These are phyloP conservation scores for Dichomitus squalens DNA, from an alignment of 1,284 basidiomycete genomes.

Conservation along the genomic window DNA sequence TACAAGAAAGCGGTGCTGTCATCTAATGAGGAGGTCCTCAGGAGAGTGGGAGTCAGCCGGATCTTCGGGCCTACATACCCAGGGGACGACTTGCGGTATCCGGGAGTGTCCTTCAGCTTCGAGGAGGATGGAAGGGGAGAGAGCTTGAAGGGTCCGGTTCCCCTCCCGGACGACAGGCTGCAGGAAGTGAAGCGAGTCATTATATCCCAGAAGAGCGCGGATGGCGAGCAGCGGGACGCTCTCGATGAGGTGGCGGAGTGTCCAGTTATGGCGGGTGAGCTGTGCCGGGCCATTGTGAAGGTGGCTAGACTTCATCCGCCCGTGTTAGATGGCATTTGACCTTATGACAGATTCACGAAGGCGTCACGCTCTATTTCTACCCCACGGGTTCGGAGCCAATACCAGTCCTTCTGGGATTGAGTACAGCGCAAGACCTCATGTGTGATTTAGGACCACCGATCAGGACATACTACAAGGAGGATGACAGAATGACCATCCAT, in stretches of 20 bases:
- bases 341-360: slow-evolving; percentile 60
- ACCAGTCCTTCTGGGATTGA: slow-evolving; percentile 74
- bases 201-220: slow-evolving; percentile 63
- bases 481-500: slow-evolving; percentile 84
- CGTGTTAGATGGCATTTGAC: neutral
- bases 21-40: slow-evolving; percentile 57
- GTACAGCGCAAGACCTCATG: slow-evolving; percentile 79
- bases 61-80: slow-evolving; percentile 87
- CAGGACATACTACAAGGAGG: slow-evolving; percentile 84
- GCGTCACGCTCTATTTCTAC: slow-evolving; percentile 70
- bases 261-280: slow-evolving; percentile 68
- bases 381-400: slow-evolving; percentile 53
- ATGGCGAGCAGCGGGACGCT: slow-evolving; percentile 60
- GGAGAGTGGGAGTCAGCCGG: slow-evolving; percentile 68
- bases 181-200: slow-evolving; percentile 80
- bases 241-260: slow-evolving; percentile 69
- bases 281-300: slow-evolving; percentile 67
- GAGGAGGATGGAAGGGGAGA: slow-evolving; percentile 65
- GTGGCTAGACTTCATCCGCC: slow-evolving; percentile 36
- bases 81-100: slow-evolving; percentile 77
- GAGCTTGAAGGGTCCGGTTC: slow-evolving; percentile 43
- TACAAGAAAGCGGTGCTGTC: slow-evolving; percentile 73
- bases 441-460: slow-evolving; percentile 80
- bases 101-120: slow-evolving; percentile 82
- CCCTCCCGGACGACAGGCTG: slow-evolving; percentile 56